phyloP scores from a whole-genome alignment of 345 rosid genomes.

The Citropsis articulata region DNA sequence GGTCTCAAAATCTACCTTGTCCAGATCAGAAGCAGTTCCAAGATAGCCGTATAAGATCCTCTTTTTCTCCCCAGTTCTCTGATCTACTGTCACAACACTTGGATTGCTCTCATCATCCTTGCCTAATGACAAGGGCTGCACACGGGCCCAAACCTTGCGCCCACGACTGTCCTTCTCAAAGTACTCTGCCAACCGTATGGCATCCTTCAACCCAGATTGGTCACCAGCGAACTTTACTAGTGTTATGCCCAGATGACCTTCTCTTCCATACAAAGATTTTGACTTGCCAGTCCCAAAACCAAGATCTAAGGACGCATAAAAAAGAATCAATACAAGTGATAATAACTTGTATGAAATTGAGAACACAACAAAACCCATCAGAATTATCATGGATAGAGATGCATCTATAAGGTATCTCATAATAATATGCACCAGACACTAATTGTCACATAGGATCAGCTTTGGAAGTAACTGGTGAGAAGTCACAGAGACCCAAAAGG shows the following conservation, averaged over 20 bases:
- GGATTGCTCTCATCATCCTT: conserved; percentile 78
- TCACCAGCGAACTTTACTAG: conserved; percentile 68
- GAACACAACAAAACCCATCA: neutral
- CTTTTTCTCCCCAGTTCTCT: conserved; percentile 63
- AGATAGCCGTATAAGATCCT: conserved; percentile 85
- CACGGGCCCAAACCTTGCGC: conserved; percentile 65
- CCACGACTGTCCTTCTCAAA: conserved; percentile 82
- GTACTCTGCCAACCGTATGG: conserved; percentile 65
- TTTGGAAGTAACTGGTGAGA: neutral
- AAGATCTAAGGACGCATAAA: conserved; percentile 59
- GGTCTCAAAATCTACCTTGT: conserved; percentile 75
- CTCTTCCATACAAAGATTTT: conserved; percentile 85
- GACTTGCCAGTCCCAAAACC: conserved; percentile 81
- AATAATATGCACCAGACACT: neutral
- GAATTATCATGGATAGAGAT: neutral
- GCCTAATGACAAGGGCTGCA: conserved; percentile 56
- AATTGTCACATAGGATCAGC: neutral
- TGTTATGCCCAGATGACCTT: conserved; percentile 86
- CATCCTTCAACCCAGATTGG: conserved; percentile 71
- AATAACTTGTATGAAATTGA: neutral
- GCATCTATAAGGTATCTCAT: neutral
- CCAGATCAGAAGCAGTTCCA: conserved; percentile 69
- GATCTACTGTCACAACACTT: conserved; percentile 64
- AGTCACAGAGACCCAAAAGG: neutral
- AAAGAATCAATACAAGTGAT: conserved; percentile 12